Percentiles rank a stretch among this genome's conserved stretches.
These are phyloP conservation scores for Hyaloperonospora arabidopsidis DNA, from an alignment of 352 stramenopile species.

Conservation along the genomic window DNA sequence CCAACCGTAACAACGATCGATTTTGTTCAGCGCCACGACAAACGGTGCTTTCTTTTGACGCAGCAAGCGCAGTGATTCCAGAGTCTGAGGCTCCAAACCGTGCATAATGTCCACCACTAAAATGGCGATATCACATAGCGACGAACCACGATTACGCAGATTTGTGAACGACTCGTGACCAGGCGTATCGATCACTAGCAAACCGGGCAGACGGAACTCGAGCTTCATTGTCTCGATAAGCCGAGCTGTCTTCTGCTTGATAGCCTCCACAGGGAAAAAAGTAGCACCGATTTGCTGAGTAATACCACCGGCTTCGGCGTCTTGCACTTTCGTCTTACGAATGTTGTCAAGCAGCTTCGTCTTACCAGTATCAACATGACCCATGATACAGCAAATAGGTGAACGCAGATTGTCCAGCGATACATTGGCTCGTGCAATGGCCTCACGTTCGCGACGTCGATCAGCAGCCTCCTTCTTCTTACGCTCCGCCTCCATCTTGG, in stretches of 20 bases:
- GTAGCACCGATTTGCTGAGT: constrained; percentile 97
- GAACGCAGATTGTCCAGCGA: constrained; percentile 92
- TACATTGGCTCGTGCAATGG: constrained; percentile 75
- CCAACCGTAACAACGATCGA: constrained; percentile 98
- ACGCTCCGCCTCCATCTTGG: constrained; percentile 72
- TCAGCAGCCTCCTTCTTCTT: constrained; percentile 76
- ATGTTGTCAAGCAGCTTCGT: constrained; percentile 99
- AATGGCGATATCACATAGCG: constrained; percentile 98
- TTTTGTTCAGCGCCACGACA: constrained; percentile 99
- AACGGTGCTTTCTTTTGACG: constrained; percentile 94
- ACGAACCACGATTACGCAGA: constrained; percentile 93
- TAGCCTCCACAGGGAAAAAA: constrained; percentile 90
- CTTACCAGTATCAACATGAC: constrained; percentile 97
- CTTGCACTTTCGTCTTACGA: constrained; percentile 97
- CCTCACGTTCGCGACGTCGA: constrained; percentile 60
- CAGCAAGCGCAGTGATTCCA: constrained; percentile 98
- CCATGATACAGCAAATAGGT: constrained; percentile 99
- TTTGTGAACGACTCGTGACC: constrained; percentile 99
- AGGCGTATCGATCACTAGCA: constrained; percentile 98
- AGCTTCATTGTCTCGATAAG: constrained; percentile 71
- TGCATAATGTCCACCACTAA: constrained; percentile 99
- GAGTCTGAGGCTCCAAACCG: constrained; percentile 97
- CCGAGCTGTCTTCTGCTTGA: constrained; percentile 84
- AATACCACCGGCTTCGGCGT: constrained; percentile 91
- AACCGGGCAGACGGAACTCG: constrained; percentile 86